Evolutionary conservation across 1,139 yeast genomes (phyloP).

Genomic region (Magnusiomyces sp.): DNA sequence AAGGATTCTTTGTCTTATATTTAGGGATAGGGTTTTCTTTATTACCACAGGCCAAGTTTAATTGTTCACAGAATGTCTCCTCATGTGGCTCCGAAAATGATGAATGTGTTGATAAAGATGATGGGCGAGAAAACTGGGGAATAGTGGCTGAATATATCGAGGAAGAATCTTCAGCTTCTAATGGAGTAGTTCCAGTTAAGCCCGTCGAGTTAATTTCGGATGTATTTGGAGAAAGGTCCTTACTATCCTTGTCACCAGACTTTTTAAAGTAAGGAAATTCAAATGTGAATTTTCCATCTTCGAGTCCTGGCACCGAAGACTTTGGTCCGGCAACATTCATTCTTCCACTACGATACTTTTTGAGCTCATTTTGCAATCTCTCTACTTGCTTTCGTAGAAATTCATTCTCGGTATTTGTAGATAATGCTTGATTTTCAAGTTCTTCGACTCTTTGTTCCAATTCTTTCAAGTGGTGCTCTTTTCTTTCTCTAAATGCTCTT

Average conservation of each 20-base stretch:
- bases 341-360: constrained; percentile 36
- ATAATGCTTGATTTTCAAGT: constrained; percentile 62
- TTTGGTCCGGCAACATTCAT: not conserved
- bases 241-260: not conserved
- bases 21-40: constrained; percentile 49
- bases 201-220: not conserved
- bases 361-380: constrained; percentile 62
- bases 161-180: constrained; percentile 4
- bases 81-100: constrained; percentile 21
- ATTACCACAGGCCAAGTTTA: constrained; percentile 82
- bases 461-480: constrained; percentile 79
- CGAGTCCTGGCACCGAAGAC: constrained; percentile 1
- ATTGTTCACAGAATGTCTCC: constrained; percentile 60
- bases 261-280: constrained; percentile 35
- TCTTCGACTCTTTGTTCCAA: constrained; percentile 67
- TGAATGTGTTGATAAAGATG: constrained; percentile 7
- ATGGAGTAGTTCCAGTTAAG: too few species aligned
- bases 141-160: not conserved
- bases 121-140: constrained; percentile 8
- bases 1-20: constrained; percentile 14
- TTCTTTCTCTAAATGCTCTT: constrained; percentile 90
- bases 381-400: constrained; percentile 69
- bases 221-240: not conserved
- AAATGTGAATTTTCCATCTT: constrained; percentile 24
- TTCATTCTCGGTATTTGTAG: constrained; percentile 60